These are phyloP conservation scores for Cyberlindnera sargentensis DNA, from an alignment of 805 yeast species.

Conservation along the genomic window DNA sequence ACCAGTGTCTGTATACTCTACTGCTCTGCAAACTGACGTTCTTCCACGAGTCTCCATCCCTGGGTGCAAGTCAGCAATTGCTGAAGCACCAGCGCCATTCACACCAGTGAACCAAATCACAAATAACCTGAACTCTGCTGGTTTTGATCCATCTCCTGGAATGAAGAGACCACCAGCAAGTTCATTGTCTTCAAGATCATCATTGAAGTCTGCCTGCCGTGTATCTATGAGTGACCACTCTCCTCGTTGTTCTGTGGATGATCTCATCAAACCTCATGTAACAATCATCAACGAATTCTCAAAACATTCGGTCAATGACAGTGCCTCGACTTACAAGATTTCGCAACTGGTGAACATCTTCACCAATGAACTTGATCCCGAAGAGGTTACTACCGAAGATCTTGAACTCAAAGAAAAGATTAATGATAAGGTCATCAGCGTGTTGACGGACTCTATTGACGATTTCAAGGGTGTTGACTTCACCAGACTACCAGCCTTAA, in stretches of 20 bases:
- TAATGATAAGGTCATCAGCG: conserved; percentile 7
- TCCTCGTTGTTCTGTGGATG: conserved; percentile 9
- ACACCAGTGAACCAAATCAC: conserved; percentile 21
- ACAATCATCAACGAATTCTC: conserved; percentile 18
- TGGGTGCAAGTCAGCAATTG: conserved; percentile 11
- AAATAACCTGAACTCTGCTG: conserved; percentile 11
- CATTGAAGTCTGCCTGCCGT: no score
- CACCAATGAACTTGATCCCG: conserved; percentile 11
- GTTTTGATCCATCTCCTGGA: conserved; percentile 7
- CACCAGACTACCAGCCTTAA: conserved; percentile 21
- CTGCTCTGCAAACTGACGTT: background rate
- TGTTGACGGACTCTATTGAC: conserved; percentile 1
- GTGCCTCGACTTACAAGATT: conserved; percentile 3
- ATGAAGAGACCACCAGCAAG: background rate
- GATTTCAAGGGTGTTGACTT: conserved; percentile 12
- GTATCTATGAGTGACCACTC: background rate
- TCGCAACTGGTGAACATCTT: conserved; percentile 17
- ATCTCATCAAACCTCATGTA: conserved; percentile 14
- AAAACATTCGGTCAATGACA: conserved; percentile 15
- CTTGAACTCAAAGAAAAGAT: conserved; percentile 8
- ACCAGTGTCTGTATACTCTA: background rate
- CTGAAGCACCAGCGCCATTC: conserved; percentile 8
- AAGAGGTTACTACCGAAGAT: conserved; percentile 1
- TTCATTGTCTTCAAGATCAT: background rate
- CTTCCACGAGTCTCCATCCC: conserved; percentile 11